phyloP scores from a whole-genome alignment of 2,329 filamentous ascomycete species.

The Fusarium beomiforme region DNA sequence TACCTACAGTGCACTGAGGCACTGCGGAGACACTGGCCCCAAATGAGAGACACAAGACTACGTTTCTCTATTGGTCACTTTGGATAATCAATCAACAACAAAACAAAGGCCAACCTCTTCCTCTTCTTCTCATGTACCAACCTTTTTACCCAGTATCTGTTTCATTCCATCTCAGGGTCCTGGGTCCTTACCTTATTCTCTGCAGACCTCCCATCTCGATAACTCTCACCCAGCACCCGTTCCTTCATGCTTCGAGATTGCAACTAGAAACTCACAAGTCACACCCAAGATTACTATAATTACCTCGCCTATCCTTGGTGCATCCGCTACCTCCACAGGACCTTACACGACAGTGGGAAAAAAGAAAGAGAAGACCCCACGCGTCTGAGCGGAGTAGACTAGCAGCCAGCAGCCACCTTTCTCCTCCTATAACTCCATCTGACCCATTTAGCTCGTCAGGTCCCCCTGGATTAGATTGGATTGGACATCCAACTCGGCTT shows the following conservation, averaged over 20 bases:
- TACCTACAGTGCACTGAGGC: background rate
- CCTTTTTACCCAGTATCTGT: slow-evolving; percentile 14
- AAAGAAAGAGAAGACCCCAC: slow-evolving; percentile 36
- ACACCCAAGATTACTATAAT: background rate
- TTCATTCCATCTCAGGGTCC: slow-evolving; percentile 33
- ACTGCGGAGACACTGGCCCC: slow-evolving; percentile 4
- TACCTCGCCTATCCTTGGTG: slow-evolving; percentile 2
- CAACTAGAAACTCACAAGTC: background rate
- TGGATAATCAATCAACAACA: slow-evolving; percentile 33
- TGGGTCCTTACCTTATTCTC: too few species aligned
- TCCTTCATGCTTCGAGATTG: slow-evolving; percentile 1
- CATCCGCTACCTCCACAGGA: background rate
- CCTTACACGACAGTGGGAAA: slow-evolving; percentile 2
- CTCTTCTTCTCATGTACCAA: slow-evolving; percentile 7
- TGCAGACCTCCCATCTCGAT: background rate
- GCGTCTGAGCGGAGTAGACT: slow-evolving; percentile 39
- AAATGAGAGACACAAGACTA: slow-evolving; percentile 4
- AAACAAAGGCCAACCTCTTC: slow-evolving; percentile 31
- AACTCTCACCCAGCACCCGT: background rate
- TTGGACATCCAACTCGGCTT: slow-evolving; percentile 27
- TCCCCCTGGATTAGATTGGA: slow-evolving; percentile 40
- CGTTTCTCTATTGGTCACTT: slow-evolving; percentile 18
- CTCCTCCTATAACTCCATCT: slow-evolving; percentile 29
- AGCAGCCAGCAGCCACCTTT: slow-evolving; percentile 34
- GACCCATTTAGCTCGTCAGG: slow-evolving; percentile 16